Evolutionary conservation across 1,139 yeast genomes (phyloP).

Genomic region (Hansenula sp.): DNA sequence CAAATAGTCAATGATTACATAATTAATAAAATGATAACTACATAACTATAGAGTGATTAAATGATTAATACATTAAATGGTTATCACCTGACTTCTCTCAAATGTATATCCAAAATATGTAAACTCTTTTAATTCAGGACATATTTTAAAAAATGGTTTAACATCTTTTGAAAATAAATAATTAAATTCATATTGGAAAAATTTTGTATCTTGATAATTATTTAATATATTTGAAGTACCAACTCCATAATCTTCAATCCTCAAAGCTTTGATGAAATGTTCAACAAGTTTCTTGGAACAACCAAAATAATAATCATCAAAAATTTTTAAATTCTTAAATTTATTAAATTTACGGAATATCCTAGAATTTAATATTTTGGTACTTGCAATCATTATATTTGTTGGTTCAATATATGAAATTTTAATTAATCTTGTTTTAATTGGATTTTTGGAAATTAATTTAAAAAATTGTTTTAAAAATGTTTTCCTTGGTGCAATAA

Average conservation of each 20-base stretch:
- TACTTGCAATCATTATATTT: neutral
- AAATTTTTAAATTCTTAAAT: slow-evolving; percentile 7
- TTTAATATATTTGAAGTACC: slow-evolving; percentile 1
- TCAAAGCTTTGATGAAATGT: slow-evolving; percentile 11
- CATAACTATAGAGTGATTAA: too few relatives aligned
- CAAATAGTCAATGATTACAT: too few relatives aligned
- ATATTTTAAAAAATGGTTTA: slow-evolving; percentile 5
- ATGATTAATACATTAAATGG: neutral
- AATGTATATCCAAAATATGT: slow-evolving; percentile 14
- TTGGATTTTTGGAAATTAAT: neutral
- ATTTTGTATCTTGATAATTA: neutral
- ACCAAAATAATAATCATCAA: slow-evolving; percentile 15
- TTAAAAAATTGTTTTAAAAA: slow-evolving; percentile 1
- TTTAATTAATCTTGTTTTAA: neutral
- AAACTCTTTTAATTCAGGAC: slow-evolving; percentile 7
- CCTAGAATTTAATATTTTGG: slow-evolving; percentile 11
- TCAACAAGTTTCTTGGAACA: slow-evolving; percentile 13
- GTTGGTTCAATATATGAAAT: neutral
- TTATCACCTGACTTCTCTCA: slow-evolving; percentile 3
- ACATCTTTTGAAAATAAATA: slow-evolving; percentile 12
- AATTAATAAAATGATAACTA: too few relatives aligned
- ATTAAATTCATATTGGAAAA: slow-evolving; percentile 12
- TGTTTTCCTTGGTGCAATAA: neutral
- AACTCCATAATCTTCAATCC: slow-evolving; percentile 17
- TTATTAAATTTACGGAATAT: slow-evolving; percentile 9